A percentile compares a stretch with the other conserved stretches of the same genome.
phyloP scores from a whole-genome alignment of 176 grass and related monocot genomes.

The Poa pratensis region DNA sequence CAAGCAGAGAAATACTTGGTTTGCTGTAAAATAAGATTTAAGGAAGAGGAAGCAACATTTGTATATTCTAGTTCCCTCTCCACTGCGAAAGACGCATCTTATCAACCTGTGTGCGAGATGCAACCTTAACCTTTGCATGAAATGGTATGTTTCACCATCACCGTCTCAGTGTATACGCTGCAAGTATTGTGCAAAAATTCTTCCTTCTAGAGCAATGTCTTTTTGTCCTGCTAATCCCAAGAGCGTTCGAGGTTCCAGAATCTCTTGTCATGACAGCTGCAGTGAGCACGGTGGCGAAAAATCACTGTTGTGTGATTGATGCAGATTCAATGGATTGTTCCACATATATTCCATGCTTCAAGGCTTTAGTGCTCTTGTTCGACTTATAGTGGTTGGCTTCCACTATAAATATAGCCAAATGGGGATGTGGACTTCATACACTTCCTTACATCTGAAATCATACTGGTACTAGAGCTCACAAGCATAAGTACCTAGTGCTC shows the following conservation, averaged over 20 bases:
- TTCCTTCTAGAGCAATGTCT: slow-evolving; percentile 53
- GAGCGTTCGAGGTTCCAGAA: slow-evolving; percentile 48
- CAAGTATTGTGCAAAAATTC: slow-evolving; percentile 37
- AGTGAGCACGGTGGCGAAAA: slow-evolving; percentile 22
- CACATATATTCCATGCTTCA: slow-evolving; percentile 44
- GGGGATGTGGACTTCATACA: slow-evolving; percentile 46
- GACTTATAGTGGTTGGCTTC: no score
- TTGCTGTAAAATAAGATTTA: slow-evolving; percentile 23
- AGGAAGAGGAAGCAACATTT: slow-evolving; percentile 17
- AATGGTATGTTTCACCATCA: slow-evolving; percentile 32
- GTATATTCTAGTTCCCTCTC: slow-evolving; percentile 53
- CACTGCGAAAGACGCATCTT: slow-evolving; percentile 59
- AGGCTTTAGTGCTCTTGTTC: no score
- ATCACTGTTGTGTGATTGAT: slow-evolving; percentile 42
- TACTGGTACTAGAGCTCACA: slow-evolving; percentile 26
- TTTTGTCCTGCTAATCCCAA: slow-evolving; percentile 38
- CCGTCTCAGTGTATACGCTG: slow-evolving; percentile 34
- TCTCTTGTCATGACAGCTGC: slow-evolving; percentile 47
- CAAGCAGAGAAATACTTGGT: slow-evolving; percentile 33
- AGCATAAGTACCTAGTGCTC: slow-evolving; percentile 28
- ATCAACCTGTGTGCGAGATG: slow-evolving; percentile 49
- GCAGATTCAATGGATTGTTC: slow-evolving; percentile 63
- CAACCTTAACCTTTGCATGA: slow-evolving; percentile 28
- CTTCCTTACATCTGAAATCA: slow-evolving; percentile 28
- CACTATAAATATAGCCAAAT: slow-evolving; percentile 72